Percentiles rank a stretch among this genome's conserved stretches.
Conservation (phyloP, 2,329 filamentous ascomycete species). For the Ceratocystis huliohia region DNA sequence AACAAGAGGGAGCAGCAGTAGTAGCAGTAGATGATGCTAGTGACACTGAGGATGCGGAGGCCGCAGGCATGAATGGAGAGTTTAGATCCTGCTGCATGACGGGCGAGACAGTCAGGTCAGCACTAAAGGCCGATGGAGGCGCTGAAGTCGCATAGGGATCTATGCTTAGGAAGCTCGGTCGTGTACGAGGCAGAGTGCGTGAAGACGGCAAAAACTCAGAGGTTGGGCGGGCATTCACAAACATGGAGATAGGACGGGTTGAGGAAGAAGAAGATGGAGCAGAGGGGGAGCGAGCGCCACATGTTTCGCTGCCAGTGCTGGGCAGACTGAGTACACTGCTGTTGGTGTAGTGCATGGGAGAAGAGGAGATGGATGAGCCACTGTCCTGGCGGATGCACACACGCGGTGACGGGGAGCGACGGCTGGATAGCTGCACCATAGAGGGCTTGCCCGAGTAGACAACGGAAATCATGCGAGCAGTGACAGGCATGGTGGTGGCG, state of each 20-base stretch:
- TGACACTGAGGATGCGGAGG: conserved; percentile 6
- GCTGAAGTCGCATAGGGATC: conserved; percentile 40
- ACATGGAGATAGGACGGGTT: conserved; percentile 18
- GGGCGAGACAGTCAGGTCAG: background rate
- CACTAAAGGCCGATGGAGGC: conserved; percentile 19
- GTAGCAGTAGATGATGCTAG: conserved; percentile 1
- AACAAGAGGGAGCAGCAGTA: background rate
- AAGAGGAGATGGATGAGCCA: conserved; percentile 24
- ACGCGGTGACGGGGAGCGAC: conserved; percentile 27
- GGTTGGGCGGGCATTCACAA: conserved; percentile 4
- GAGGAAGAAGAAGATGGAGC: background rate
- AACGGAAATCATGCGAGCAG: conserved; percentile 46
- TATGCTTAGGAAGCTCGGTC: conserved; percentile 39
- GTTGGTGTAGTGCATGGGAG: conserved; percentile 27
- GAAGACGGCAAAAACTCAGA: conserved; percentile 21
- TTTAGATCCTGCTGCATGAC: conserved; percentile 3
- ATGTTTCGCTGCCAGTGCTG: conserved; percentile 16
- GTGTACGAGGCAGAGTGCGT: conserved; percentile 21
- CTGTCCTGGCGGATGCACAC: conserved; percentile 24
- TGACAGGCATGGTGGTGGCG: conserved; percentile 31
- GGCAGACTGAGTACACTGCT: conserved; percentile 29
- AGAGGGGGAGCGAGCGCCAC: background rate
- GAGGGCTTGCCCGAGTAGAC: conserved; percentile 48
- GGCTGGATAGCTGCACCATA: conserved; percentile 37
- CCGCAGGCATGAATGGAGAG: background rate